Percentiles rank a stretch among this genome's conserved stretches.
Evolutionary conservation across 2,329 filamentous ascomycete genomes (phyloP).

Genomic region (Metarhizium album): DNA sequence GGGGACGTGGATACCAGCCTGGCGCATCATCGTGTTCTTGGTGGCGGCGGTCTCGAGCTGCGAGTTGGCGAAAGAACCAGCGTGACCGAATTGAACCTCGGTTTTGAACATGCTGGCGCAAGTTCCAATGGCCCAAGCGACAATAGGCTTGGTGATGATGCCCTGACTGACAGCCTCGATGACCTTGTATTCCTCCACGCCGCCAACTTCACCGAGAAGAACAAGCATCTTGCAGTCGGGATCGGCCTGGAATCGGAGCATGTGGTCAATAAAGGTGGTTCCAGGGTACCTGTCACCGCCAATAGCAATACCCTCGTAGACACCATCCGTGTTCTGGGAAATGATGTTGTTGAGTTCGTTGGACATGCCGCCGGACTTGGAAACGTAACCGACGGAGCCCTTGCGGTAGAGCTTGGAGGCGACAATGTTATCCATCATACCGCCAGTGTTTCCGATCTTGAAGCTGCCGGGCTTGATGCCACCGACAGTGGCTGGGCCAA

Average conservation of each 20-base stretch:
- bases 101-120: slow-evolving; percentile 99
- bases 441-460: slow-evolving; percentile 99
- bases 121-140: slow-evolving; percentile 98
- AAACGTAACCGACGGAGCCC: slow-evolving; percentile 97
- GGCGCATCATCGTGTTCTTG: slow-evolving; percentile 97
- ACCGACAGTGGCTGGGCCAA: slow-evolving; percentile 95
- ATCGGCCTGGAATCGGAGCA: slow-evolving; percentile 92
- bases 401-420: slow-evolving; percentile 99
- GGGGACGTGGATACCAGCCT: slow-evolving; percentile 89
- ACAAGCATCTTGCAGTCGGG: slow-evolving; percentile 96
- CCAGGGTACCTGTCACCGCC: slow-evolving; percentile 98
- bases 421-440: slow-evolving; percentile 99
- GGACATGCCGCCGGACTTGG: slow-evolving; percentile 99
- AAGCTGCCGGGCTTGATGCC: slow-evolving; percentile 98
- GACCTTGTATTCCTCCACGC: slow-evolving; percentile 99
- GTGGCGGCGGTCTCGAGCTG: slow-evolving; percentile 91
- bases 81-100: slow-evolving; percentile 98
- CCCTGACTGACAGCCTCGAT: slow-evolving; percentile 96
- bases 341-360: slow-evolving; percentile 99
- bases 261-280: slow-evolving; percentile 98
- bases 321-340: slow-evolving; percentile 89
- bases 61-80: slow-evolving; percentile 97
- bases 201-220: slow-evolving; percentile 94
- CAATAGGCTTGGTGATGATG: slow-evolving; percentile 93
- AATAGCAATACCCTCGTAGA: slow-evolving; percentile 98